Evolutionary conservation across 805 yeast genomes (phyloP).

Genomic region (Wickerhamiella cacticola): DNA sequence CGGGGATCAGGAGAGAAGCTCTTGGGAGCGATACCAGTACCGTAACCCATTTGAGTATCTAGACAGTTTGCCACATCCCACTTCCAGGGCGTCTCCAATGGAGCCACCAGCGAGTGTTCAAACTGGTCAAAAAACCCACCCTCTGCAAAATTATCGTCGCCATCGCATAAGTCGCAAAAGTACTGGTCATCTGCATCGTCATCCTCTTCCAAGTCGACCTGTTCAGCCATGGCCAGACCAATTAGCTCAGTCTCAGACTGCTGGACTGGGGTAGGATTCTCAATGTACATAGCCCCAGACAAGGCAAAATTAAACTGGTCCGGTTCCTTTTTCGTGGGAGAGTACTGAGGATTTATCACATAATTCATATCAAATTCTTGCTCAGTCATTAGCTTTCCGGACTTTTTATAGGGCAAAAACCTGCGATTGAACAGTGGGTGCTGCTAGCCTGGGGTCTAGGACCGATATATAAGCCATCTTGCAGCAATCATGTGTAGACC

Average conservation of each 20-base stretch:
- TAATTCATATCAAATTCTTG: neutral
- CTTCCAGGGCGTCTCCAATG: neutral
- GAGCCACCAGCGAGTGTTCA: neutral
- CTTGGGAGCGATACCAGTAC: neutral
- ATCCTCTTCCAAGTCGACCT: slow-evolving; percentile 5
- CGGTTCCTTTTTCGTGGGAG: neutral
- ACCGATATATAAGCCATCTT: neutral
- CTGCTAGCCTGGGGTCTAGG: neutral
- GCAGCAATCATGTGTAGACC: neutral
- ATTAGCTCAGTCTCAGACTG: neutral
- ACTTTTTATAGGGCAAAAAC: neutral
- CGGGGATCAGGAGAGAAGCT: too few species aligned
- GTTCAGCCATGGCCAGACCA: neutral
- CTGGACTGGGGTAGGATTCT: neutral
- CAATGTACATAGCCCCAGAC: neutral
- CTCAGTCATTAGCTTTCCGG: neutral
- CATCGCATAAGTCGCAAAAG: slow-evolving; percentile 4
- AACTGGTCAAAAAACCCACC: neutral
- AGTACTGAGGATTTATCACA: neutral
- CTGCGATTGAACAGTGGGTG: neutral
- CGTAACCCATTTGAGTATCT: neutral
- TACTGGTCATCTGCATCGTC: slow-evolving; percentile 6
- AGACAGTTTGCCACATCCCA: neutral
- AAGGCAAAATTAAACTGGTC: neutral
- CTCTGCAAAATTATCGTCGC: neutral